phyloP scores from a whole-genome alignment of 73 alveolate species.

The Breviolum minutum region DNA sequence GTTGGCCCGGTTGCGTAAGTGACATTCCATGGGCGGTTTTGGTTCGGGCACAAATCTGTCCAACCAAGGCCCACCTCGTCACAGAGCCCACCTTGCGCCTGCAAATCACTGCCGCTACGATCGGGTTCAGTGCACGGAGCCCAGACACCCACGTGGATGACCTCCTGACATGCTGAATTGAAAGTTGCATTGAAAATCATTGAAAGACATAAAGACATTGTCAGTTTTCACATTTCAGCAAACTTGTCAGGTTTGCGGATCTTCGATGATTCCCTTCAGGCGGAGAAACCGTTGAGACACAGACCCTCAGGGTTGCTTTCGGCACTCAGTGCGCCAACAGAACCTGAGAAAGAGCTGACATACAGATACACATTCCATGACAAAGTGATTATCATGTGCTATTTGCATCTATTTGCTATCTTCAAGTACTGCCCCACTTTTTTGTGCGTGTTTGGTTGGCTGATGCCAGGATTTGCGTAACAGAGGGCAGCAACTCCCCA shows the following conservation, averaged over 20 bases:
- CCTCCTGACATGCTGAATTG: too few relatives aligned
- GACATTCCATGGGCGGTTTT: too few relatives aligned
- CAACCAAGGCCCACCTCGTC: conserved; percentile 16
- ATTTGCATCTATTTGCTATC: too few relatives aligned
- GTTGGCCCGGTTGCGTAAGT: too few relatives aligned
- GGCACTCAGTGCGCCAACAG: too few relatives aligned
- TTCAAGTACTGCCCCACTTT: too few relatives aligned
- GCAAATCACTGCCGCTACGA: not conserved
- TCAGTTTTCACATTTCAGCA: not conserved
- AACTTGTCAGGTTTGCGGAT: conserved; percentile 25
- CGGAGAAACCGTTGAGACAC: not conserved
- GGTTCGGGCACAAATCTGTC: too few relatives aligned
- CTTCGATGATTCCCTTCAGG: conserved; percentile 62
- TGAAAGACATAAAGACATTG: too few relatives aligned
- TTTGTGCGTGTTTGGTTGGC: not conserved
- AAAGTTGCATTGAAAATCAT: too few relatives aligned
- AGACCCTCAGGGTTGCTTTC: not conserved
- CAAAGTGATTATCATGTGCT: too few relatives aligned
- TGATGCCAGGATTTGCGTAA: conserved; percentile 6
- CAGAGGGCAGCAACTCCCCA: conserved; percentile 29
- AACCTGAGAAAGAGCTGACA: too few relatives aligned
- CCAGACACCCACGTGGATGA: not conserved
- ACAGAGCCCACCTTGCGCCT: conserved; percentile 31
- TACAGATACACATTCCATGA: too few relatives aligned
- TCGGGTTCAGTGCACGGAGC: not conserved